Evolutionary conservation across 2,329 filamentous ascomycete genomes (phyloP).

Genomic region (Epichloe uncinata): DNA sequence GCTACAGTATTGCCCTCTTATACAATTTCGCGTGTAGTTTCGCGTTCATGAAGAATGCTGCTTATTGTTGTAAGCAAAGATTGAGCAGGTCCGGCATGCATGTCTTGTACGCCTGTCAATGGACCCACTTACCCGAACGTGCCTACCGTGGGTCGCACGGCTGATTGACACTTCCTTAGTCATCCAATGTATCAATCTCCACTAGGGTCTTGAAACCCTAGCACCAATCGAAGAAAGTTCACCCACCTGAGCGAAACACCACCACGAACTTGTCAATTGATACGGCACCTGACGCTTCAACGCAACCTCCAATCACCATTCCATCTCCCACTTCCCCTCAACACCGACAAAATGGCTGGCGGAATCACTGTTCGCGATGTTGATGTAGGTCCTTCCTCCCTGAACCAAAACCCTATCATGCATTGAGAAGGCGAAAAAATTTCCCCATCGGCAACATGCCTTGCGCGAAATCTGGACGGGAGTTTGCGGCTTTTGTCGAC

Average conservation of each 20-base stretch:
- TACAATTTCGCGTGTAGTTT: no score
- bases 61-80: background rate
- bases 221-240: constrained; percentile 12
- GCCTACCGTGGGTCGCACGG: background rate
- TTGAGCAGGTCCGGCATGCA: no score
- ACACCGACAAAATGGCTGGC: constrained; percentile 61
- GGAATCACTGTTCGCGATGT: constrained; percentile 77
- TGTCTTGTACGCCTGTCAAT: background rate
- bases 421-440: background rate
- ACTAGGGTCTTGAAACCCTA: constrained; percentile 23
- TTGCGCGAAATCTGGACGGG: background rate
- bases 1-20: no score
- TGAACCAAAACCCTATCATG: constrained; percentile 9
- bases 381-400: constrained; percentile 51
- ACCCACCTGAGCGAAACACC: constrained; percentile 6
- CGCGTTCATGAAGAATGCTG: no score
- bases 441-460: background rate
- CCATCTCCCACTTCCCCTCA: constrained; percentile 15
- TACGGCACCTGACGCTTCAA: constrained; percentile 17
- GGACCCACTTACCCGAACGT: background rate
- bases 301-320: constrained; percentile 14
- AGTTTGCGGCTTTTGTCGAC: background rate
- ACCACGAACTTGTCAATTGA: constrained; percentile 1
- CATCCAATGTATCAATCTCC: constrained; percentile 7
- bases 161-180: constrained; percentile 9